Evolutionary conservation across 768 basidiomycete species (phyloP), one percentile per base, ranked within the genome.

Genomic region (Suillus ampliporus): DNA sequence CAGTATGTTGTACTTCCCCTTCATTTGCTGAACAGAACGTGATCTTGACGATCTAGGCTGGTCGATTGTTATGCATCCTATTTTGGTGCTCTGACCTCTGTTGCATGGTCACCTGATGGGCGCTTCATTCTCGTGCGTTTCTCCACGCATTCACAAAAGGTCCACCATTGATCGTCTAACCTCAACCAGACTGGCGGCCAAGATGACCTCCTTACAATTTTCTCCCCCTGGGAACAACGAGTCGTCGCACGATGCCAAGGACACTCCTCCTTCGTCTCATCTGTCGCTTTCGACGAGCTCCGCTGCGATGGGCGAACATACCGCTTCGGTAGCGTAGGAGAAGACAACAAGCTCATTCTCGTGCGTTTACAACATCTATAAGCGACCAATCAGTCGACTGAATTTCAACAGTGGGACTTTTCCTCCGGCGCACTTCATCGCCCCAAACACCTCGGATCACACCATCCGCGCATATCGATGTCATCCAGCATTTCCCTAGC

Each of bases 171-270:
- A 53, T 47, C 46, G 53, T 13, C 53, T 14, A 50, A 50, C 61
- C 60, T 64, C 7, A 43, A 62, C 21, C 68, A 95, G 92, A 94
- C 94, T 2, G 97, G 96, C 14, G 97, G 97, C 0, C 96, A 99
- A 80, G 97, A 99, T 71, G 97, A 99, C 71, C 83, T 99, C 11
- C 78, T 97, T 60, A 97, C 96, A 5, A 92, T 99, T 63, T 94
- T 94, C 74, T 95, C 96, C 0, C 95, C 95, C 1, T 91, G 90
- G 85, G 97, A 99, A 73, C 91, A 94, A 72, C 87, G 96, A 3
- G 88, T 99, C 7, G 87, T 99, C 11, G 97, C 97, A 5, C 86
- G 96, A 60, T 99, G 97, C 78, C 95, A 97, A 75, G 97, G 97
- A 0, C 97, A 99, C 72, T 92, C 94, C 0, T 96, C 94, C 2